phyloP scores from a whole-genome alignment of 2,329 filamentous ascomycete genomes.

The Orbilia oligospora region DNA sequence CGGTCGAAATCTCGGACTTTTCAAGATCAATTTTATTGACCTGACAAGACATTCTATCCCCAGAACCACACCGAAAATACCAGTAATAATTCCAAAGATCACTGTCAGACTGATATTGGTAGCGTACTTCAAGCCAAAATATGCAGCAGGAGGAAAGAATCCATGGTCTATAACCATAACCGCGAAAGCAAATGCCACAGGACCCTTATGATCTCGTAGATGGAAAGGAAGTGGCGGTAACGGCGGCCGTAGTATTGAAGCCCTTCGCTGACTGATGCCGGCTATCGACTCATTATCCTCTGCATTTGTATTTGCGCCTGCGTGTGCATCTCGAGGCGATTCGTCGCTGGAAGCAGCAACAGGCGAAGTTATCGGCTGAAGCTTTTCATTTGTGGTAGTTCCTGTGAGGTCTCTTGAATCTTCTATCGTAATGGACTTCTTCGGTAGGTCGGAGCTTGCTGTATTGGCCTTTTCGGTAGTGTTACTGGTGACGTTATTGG shows the following conservation, averaged over 20 bases:
- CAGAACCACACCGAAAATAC: conserved; percentile 56
- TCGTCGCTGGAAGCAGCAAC: background rate
- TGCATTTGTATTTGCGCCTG: background rate
- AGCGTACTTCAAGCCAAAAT: conserved; percentile 49
- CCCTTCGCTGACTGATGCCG: conserved; percentile 28
- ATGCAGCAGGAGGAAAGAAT: conserved; percentile 47
- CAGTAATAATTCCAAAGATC: conserved; percentile 58
- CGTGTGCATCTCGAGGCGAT: conserved; percentile 8
- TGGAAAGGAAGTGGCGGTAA: conserved; percentile 56
- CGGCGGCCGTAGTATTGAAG: conserved; percentile 45
- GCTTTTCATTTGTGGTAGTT: conserved; percentile 29
- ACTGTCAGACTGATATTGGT: conserved; percentile 51
- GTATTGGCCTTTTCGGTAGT: background rate
- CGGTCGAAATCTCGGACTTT: conserved; percentile 41
- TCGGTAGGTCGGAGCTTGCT: conserved; percentile 1
- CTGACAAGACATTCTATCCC: conserved; percentile 50
- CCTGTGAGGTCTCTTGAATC: conserved; percentile 1
- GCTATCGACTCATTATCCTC: conserved; percentile 29
- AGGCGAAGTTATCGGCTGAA: background rate
- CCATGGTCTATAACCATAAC: conserved; percentile 60
- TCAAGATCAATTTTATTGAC: conserved; percentile 50
- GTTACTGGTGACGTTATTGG: background rate
- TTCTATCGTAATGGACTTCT: background rate
- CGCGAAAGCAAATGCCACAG: conserved; percentile 40
- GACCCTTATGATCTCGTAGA: conserved; percentile 47